A percentile compares a stretch with the other conserved stretches of the same genome.
Evolutionary conservation across 805 yeast genomes (phyloP).

Genomic region (Citeromyces matritensis): DNA sequence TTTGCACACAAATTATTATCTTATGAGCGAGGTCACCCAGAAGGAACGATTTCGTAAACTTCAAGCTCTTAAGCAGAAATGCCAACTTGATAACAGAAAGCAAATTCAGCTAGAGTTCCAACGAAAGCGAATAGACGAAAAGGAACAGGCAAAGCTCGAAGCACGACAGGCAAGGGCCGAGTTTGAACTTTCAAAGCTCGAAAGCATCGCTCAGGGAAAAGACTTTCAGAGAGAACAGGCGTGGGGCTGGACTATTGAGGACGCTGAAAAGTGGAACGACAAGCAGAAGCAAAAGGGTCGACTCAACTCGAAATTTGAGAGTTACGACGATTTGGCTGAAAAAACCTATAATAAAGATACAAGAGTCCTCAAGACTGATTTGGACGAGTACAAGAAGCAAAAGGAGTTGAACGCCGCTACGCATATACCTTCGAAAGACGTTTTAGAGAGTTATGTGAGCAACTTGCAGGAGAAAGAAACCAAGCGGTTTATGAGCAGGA

Average conservation of each 20-base stretch:
- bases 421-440: constrained; percentile 19
- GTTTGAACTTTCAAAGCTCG: constrained; percentile 20
- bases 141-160: constrained; percentile 12
- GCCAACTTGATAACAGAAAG: constrained; percentile 17
- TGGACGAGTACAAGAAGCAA: constrained; percentile 25
- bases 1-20: too few species aligned
- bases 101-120: constrained; percentile 21
- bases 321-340: constrained; percentile 42
- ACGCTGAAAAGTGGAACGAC: constrained; percentile 47
- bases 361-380: constrained; percentile 17
- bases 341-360: constrained; percentile 42
- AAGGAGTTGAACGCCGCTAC: constrained; percentile 7
- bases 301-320: constrained; percentile 21
- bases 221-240: constrained; percentile 25
- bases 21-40: too few species aligned
- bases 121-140: constrained; percentile 8
- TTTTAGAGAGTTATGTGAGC: constrained; percentile 16
- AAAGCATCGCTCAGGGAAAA: constrained; percentile 19
- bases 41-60: too few species aligned
- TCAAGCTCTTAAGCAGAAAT: too few species aligned
- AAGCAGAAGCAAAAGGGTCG: constrained; percentile 15
- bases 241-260: constrained; percentile 47
- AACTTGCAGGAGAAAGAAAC: constrained; percentile 19
- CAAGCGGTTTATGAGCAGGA: constrained; percentile 19
- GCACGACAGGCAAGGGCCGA: constrained; percentile 19